Conservation (phyloP, 2,329 filamentous ascomycete genomes). For the Boeremia exigua region DNA sequence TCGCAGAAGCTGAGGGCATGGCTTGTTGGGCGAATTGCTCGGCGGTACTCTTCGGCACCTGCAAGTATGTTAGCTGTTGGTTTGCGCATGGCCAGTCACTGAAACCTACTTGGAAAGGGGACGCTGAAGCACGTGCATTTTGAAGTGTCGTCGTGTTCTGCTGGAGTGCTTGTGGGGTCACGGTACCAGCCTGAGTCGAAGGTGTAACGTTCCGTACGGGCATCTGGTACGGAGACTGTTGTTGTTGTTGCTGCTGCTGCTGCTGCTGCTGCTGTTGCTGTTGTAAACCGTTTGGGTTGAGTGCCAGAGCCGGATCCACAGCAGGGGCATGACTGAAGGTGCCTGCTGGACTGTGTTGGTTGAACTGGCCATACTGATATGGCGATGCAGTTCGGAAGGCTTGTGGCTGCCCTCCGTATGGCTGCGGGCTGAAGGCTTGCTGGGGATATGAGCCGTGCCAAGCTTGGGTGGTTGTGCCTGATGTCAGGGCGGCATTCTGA, state of each 20-base stretch:
- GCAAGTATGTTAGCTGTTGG: slow-evolving; percentile 19
- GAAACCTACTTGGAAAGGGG: slow-evolving; percentile 41
- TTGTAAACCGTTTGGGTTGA: slow-evolving; percentile 32
- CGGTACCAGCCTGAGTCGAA: slow-evolving; percentile 32
- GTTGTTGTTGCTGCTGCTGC: slow-evolving; percentile 25
- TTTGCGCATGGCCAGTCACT: neutral
- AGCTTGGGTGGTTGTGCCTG: slow-evolving; percentile 22
- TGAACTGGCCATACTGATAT: slow-evolving; percentile 43
- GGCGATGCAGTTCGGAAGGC: slow-evolving; percentile 37
- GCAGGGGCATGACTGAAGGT: slow-evolving; percentile 35
- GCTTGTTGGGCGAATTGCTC: slow-evolving; percentile 36
- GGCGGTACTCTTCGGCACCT: slow-evolving; percentile 37
- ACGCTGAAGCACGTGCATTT: slow-evolving; percentile 25
- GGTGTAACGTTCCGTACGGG: slow-evolving; percentile 31
- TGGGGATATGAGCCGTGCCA: slow-evolving; percentile 40
- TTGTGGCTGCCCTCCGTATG: slow-evolving; percentile 32
- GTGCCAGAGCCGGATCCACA: slow-evolving; percentile 36
- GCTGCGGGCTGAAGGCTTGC: slow-evolving; percentile 32
- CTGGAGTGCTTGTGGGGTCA: slow-evolving; percentile 42
- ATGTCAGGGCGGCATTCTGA: slow-evolving; percentile 31
- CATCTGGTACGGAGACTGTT: slow-evolving; percentile 41
- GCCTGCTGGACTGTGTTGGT: slow-evolving; percentile 26
- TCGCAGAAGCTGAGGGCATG: slow-evolving; percentile 19
- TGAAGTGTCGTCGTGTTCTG: slow-evolving; percentile 27
- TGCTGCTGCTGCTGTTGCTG: slow-evolving; percentile 40